Base-by-base conservation (phyloP, 140 eudicot genomes). In the Bidens hawaiensis region DNA sequence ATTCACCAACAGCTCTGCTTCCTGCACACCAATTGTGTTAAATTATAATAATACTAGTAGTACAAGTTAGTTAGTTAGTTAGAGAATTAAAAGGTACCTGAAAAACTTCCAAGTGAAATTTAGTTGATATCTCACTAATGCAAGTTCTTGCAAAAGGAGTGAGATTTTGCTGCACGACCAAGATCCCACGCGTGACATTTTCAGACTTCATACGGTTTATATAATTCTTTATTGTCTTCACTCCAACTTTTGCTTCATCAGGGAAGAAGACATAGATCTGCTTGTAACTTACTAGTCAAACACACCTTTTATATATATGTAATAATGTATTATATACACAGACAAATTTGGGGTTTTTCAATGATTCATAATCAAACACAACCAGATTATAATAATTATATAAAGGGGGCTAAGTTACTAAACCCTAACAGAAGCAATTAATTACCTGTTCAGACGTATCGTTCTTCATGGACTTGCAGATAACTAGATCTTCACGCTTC, bases 221-320 rank as follows among this genome's bases (percentile, higher is more conserved):
- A 36, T 86, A 90, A 17, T 79, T 80, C 82, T 87, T 87, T 73
- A 90, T 79, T 1, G 90, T 86, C 79, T 86, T 84, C 1, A 87
- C 96, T 58, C 97, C 97, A 75, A 90, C 96, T 81, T 90, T 90
- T 55, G 77, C 65, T 65, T 87, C 96, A 59, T 90, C 97, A 4
- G 96, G 97, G 70, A 77, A 90, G 81, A 90, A 90, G 19, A 87
- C 81, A 41, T 83, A 90, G 55, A 90, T 87, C 97, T 90, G 48
- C n/a, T n/a, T n/a, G n/a, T n/a, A 22, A 38, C 30, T n/a, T n/a
- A n/a, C n/a, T n/a, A n/a, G n/a, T 66, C 22, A 57, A 51, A 21
- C 9, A 62, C 30, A 33, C 67, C 23, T 38, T 76, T 60, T n/a
- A n/a, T n/a, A n/a, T n/a, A n/a, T n/a, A n/a, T n/a, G n/a, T n/a